Evolutionary conservation across 305 asterid genomes (phyloP), one percentile per base, ranked within the genome.

Genomic region (Fraxinus xanthoxyloides): DNA sequence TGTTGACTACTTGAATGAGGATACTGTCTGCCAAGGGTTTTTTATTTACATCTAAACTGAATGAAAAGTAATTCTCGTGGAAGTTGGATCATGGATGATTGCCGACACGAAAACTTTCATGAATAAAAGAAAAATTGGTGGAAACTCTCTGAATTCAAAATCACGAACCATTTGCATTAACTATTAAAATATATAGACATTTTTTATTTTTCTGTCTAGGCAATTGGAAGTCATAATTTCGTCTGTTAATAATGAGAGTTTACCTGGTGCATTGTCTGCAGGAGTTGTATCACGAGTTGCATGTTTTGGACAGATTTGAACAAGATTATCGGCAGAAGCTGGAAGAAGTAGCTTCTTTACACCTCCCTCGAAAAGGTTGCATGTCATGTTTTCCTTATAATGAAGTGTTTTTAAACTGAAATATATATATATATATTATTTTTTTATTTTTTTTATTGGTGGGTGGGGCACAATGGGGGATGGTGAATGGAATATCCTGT

Each of bases 281-380:
- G 98, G 99, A 94, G 85, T 82, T 97, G 84, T 97, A 97, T 87
- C 99, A 97, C 30, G 99, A 97, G 87, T 82, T 90, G 78, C 99
- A 94, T 81, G 93, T 98, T 75, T 87, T 97, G 91, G 98, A 92
- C 82, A 91, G 98, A 86, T 97, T 97, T 80, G 92, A 93, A 43
- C 97, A 90, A 89, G 99, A 97, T 90, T 94, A 97, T 88, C 92
- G 88, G 67, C 91, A 93, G 73, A 94, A 97, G 86, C 87, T 93
- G 84, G 98, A 94, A 84, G 99, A 97, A 93, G 90, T 93, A 77
- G 97, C 91, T 83, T 89, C 98, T 7, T 89, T 97, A 78, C 88
- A 92, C 86, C 98, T 97, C 38, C 99, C 99, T 77, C 89, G 92
- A 36, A 97, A 91, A 94, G 99, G 98, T 91, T 87, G 67, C 85